A percentile compares a stretch with the other conserved stretches of the same genome.
These are phyloP conservation scores for Pythium aphanidermatum DNA, from an alignment of 352 stramenopile genomes.

Conservation along the genomic window DNA sequence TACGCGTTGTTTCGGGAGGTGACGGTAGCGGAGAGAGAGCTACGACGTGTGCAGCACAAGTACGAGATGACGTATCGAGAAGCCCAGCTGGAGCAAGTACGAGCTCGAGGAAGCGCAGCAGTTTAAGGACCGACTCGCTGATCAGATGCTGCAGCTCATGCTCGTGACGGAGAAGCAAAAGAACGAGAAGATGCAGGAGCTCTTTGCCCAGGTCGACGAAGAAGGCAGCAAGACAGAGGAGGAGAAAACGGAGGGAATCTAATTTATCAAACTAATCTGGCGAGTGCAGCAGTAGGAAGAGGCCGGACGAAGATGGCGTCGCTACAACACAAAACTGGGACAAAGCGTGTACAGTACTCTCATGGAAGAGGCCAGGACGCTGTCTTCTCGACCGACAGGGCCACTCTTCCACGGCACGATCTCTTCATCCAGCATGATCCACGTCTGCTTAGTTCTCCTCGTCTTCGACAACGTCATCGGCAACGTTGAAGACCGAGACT, in stretches of 20 bases:
- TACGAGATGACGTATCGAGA: constrained; percentile 33
- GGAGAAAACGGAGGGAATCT: constrained; percentile 15
- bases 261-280: constrained; percentile 30
- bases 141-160: constrained; percentile 78
- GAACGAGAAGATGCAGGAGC: constrained; percentile 64
- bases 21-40: constrained; percentile 31
- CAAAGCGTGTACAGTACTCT: no score
- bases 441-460: constrained; percentile 18
- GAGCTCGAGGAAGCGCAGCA: constrained; percentile 63
- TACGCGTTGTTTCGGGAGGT: constrained; percentile 42
- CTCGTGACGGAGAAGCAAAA: constrained; percentile 56
- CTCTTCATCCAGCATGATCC: constrained; percentile 27
- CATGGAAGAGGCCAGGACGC: neutral
- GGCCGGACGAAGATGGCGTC: constrained; percentile 2
- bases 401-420: no score
- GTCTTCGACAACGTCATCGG: constrained; percentile 12
- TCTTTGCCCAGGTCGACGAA: constrained; percentile 60
- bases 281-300: neutral
- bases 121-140: constrained; percentile 68
- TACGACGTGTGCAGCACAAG: constrained; percentile 29
- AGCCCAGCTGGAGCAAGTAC: constrained; percentile 51
- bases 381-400: constrained; percentile 10
- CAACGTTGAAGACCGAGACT: constrained; percentile 25
- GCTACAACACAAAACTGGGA: constrained; percentile 16
- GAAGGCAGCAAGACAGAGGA: neutral